A percentile compares a stretch with the other conserved stretches of the same genome.
phyloP scores from a whole-genome alignment of 495 filamentous ascomycete genomes.

The Penicillium antarcticum region DNA sequence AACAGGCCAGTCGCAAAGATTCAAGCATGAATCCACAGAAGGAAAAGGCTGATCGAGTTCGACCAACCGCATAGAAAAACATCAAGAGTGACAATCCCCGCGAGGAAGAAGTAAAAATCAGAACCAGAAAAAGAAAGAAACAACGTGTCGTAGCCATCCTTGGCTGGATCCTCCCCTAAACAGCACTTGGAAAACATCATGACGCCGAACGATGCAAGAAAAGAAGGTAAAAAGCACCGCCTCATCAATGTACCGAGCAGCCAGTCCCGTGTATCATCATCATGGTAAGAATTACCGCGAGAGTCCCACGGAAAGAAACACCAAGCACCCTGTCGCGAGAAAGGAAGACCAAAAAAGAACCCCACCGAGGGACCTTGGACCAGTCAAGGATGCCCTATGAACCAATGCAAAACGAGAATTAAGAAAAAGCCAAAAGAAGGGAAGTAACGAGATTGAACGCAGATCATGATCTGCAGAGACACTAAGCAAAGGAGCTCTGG shows the following conservation, averaged over 20 bases:
- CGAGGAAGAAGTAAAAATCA: not conserved
- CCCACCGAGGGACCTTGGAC: slow-evolving; percentile 21
- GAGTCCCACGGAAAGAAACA: slow-evolving; percentile 11
- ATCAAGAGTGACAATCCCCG: not conserved
- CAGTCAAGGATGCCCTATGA: slow-evolving; percentile 20
- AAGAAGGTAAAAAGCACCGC: slow-evolving; percentile 5
- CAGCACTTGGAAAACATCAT: slow-evolving; percentile 17
- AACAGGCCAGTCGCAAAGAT: not conserved
- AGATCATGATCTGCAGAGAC: not conserved
- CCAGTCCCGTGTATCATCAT: slow-evolving; percentile 19
- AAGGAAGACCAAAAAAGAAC: slow-evolving; percentile 10
- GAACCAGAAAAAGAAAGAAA: not conserved
- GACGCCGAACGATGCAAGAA: slow-evolving; percentile 28
- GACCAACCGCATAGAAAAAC: not conserved
- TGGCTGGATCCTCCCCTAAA: slow-evolving; percentile 9
- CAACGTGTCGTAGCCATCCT: slow-evolving; percentile 7
- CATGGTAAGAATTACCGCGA: slow-evolving; percentile 7
- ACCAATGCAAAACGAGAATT: slow-evolving; percentile 15
- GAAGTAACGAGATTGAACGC: not conserved
- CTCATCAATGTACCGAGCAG: slow-evolving; percentile 17
- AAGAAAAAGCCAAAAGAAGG: not conserved
- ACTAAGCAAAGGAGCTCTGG: slow-evolving; percentile 39
- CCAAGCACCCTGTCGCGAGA: slow-evolving; percentile 10
- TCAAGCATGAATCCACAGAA: too few relatives aligned
- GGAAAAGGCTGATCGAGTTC: not conserved